Conservation (phyloP, 2,329 filamentous ascomycete species). For the Rutstroemia sp. region DNA sequence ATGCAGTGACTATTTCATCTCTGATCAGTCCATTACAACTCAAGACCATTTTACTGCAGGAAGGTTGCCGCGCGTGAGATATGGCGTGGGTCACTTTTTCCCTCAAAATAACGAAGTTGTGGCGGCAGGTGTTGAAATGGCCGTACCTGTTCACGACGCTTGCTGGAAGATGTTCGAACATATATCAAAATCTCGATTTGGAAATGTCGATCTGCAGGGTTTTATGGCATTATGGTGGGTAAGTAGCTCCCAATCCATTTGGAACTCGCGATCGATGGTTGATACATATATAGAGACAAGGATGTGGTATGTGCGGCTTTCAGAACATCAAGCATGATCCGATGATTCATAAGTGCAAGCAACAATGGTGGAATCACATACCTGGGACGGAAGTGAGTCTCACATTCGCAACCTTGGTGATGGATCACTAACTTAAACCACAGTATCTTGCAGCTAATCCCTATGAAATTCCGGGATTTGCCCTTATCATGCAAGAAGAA, state of each 20-base stretch:
- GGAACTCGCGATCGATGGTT: neutral
- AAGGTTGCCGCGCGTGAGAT: neutral
- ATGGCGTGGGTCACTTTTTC: neutral
- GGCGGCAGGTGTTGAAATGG: neutral
- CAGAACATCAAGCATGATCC: constrained; percentile 7
- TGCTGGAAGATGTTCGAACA: constrained; percentile 16
- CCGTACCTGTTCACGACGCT: constrained; percentile 10
- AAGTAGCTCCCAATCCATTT: neutral
- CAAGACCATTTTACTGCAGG: neutral
- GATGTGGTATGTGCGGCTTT: constrained; percentile 11
- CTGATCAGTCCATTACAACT: constrained; percentile 1
- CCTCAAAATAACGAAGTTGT: neutral
- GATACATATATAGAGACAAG: neutral
- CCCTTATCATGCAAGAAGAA: neutral
- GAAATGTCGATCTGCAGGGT: constrained; percentile 12
- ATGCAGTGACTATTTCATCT: constrained; percentile 10
- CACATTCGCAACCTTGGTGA: neutral
- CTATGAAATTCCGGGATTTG: constrained; percentile 10
- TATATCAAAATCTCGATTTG: constrained; percentile 9
- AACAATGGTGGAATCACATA: constrained; percentile 7
- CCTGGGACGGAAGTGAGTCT: constrained; percentile 8
- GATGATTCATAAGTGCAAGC: neutral
- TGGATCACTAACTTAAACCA: neutral
- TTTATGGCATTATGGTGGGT: constrained; percentile 12
- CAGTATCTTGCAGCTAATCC: constrained; percentile 13